A percentile compares a stretch with the other conserved stretches of the same genome.
Conservation (phyloP, 1,284 basidiomycete species). For the Cutaneotrichosporon spelunceum region DNA sequence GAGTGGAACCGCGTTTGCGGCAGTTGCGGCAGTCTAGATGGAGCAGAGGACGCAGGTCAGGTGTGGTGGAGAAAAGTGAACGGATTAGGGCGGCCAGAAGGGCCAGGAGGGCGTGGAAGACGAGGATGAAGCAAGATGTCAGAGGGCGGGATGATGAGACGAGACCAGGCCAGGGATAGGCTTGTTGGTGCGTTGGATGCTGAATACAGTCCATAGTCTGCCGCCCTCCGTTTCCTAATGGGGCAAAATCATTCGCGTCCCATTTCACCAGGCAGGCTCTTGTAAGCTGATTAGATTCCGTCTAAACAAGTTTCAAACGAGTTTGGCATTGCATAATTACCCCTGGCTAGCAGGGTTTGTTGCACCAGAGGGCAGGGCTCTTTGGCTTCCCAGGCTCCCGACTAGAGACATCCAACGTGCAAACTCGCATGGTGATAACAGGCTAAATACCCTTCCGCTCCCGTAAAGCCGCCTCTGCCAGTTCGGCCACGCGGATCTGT, state of each 20-base stretch:
- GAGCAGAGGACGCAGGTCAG: too few species aligned
- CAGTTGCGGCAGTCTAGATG: background rate
- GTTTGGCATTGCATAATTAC: background rate
- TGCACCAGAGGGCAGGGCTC: background rate
- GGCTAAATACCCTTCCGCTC: slow-evolving; percentile 1
- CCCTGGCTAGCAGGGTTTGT: background rate
- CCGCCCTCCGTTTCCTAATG: background rate
- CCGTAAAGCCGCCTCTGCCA: slow-evolving; percentile 15
- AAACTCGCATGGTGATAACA: background rate
- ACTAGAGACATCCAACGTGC: background rate
- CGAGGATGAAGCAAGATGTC: too few species aligned
- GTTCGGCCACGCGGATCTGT: slow-evolving; percentile 36
- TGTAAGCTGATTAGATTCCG: background rate
- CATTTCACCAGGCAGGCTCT: too few species aligned
- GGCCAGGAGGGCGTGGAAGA: too few species aligned
- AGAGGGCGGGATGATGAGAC: background rate
- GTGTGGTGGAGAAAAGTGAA: too few species aligned
- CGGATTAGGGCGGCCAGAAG: too few species aligned
- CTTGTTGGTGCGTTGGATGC: too few species aligned
- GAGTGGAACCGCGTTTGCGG: background rate
- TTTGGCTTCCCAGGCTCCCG: too few species aligned
- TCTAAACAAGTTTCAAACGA: background rate
- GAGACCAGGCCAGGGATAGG: background rate
- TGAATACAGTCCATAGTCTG: too few species aligned
- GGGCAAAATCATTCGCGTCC: background rate